Conservation (phyloP, 768 basidiomycete species). For the Mycena vulgaris region DNA sequence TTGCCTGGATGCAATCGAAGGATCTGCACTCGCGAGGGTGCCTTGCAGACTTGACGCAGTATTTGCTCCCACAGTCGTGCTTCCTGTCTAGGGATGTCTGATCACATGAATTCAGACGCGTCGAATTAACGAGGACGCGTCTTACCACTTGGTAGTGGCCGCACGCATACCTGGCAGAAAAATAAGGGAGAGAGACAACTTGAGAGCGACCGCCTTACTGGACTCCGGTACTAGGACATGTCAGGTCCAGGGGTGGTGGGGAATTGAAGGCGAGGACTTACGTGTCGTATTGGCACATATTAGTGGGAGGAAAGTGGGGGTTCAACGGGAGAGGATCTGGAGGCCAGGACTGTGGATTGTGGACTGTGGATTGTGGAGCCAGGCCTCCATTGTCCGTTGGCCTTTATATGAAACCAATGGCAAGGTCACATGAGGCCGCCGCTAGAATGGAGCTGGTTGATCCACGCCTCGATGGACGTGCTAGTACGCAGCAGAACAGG, state of each 20-base stretch:
- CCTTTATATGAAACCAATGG: neutral
- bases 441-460: too few relatives aligned
- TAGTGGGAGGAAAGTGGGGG: neutral
- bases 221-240: conserved; percentile 27
- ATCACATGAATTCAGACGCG: conserved; percentile 34
- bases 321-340: neutral
- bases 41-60: conserved; percentile 54
- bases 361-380: neutral
- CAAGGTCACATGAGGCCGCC: neutral
- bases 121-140: conserved; percentile 44
- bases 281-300: conserved; percentile 59
- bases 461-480: conserved; percentile 38
- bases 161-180: conserved; percentile 77
- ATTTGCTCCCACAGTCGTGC: conserved; percentile 68
- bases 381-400: too few relatives aligned
- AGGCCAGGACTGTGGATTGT: too few relatives aligned
- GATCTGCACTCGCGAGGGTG: conserved; percentile 51
- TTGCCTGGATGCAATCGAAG: conserved; percentile 59
- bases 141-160: conserved; percentile 82
- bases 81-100: conserved; percentile 68
- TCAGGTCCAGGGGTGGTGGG: neutral
- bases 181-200: conserved; percentile 43
- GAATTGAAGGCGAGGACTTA: conserved; percentile 38
- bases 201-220: conserved; percentile 50
- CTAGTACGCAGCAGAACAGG: conserved; percentile 85